Base-by-base conservation (phyloP, 805 yeast genomes). In the Priceomyces castillae region DNA sequence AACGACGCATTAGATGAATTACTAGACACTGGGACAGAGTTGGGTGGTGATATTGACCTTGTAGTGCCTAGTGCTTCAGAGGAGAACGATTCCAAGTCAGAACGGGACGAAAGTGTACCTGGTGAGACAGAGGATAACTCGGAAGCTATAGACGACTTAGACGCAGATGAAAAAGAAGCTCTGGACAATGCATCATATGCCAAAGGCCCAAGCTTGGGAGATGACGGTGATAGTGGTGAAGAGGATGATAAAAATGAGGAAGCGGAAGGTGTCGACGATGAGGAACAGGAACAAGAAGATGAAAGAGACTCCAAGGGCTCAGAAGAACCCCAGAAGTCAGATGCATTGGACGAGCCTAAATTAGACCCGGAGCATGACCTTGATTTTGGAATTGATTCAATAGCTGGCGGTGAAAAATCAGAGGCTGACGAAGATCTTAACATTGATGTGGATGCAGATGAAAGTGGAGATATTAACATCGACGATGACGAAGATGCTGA, bases 401-500 rank as follows among this genome's bases (percentile, higher is more conserved):
- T 28, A 19, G 12, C 19, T 4, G 6, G 16, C 14, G 19, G 16
- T 28, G 30, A 20, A 22, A 36, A 36, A 12, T 12, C 15, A 22
- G 37, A 33, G 7, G 22, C 19, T 28, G 43, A 31, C 10, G 42
- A 19, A 19, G 26, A 34, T 12, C n/a, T n/a, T n/a, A n/a, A n/a
- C n/a, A n/a, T n/a, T n/a, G n/a, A n/a, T n/a, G n/a, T n/a, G n/a
- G n/a, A n/a, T n/a, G n/a, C n/a, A n/a, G 30, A 14, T 11, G 30
- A 22, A 20, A 19, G 20, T 11, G 12, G 11, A n/a, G 37, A 31
- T 15, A 12, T 40, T 12, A 28, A 39, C 15, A 11, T 28, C 15
- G 31, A 28, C 10, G 31, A n/a, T 28, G 37, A 20, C 11, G 43
- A 35, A 28, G 43, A 44, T n/a, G 40, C 39, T 10, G 55, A 52